Evolutionary conservation across 495 filamentous ascomycete species (phyloP), one percentile per base, ranked within the genome.

Genomic region (Aspergillus olivimuriae): DNA sequence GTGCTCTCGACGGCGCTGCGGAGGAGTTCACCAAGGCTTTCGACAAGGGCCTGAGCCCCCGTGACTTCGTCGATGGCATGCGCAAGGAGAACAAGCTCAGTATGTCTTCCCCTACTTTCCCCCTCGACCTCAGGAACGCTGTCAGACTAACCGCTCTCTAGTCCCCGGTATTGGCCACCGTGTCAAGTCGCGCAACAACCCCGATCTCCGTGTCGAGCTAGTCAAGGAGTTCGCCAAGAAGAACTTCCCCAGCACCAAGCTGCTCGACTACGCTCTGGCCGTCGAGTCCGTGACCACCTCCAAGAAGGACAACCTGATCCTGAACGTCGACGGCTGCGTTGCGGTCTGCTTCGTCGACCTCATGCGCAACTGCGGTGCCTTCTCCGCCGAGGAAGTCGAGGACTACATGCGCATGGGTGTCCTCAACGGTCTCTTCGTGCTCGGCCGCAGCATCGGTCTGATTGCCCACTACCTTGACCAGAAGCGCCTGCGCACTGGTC

Each of bases 401-500:
- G 74, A 80, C 55, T 72, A 76, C 62, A 66, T 77, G 55, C 69
- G 73, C 67, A 98, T 95, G 87, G 92, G 92, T 74, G 92, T 98
- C 39, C 82, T 98, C 52, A 98, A 98, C 79, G 92, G 92, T 72
- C 84, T 98, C 40, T 98, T 98, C 78, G 92, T 98, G 17, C 80
- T 98, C 35, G 92, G 92, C 48, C 82, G 92, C 53, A 84, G 78
- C 67, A 98, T 98, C 56, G 92, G 92, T 86, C 75, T 98, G 54
- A 98, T 97, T 83, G 92, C 92, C 51, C 92, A 98, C 75, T 96
- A 89, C 80, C 84, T 98, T 53, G 92, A 98, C 70, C 92, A 98
- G 78, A 98, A 98, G 89, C 80, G 92, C 65, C 79, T 98, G 68
- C 82, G 90, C 57, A 98, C 92, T 56, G 92, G 92, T 60, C 80